These are phyloP conservation scores for Sporopachydermia quercuum DNA, from an alignment of 805 yeast genomes.

Conservation along the genomic window DNA sequence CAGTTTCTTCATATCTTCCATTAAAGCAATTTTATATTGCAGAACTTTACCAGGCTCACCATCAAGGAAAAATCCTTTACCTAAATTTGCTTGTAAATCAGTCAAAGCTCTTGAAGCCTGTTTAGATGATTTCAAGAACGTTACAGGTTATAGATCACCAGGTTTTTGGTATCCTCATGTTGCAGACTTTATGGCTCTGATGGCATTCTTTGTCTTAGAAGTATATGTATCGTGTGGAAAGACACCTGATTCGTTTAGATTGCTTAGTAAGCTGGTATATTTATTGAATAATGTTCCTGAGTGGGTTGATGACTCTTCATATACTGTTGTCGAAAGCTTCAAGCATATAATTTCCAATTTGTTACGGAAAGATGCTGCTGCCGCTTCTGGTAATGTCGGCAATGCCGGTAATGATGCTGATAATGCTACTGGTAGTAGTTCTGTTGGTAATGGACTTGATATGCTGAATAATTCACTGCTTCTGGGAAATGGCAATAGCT, in stretches of 20 bases:
- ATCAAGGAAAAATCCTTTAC: not conserved
- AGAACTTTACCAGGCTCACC: not conserved
- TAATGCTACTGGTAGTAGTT: no score
- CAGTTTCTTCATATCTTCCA: not conserved
- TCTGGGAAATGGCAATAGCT: no score
- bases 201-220: not conserved
- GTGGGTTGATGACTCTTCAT: not conserved
- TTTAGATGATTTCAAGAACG: not conserved
- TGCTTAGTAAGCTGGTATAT: not conserved
- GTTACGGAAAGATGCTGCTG: not conserved
- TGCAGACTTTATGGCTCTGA: not conserved
- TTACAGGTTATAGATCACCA: not conserved
- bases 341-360: not conserved
- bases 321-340: not conserved
- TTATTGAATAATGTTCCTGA: not conserved
- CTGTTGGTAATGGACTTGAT: no score
- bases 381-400: no score
- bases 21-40: not conserved
- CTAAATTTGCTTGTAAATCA: not conserved
- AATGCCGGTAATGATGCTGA: no score
- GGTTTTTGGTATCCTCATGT: constrained; percentile 1
- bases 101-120: not conserved
- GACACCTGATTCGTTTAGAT: not conserved
- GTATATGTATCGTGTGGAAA: not conserved
- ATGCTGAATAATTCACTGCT: no score